Evolutionary conservation across 2,329 filamentous ascomycete species (phyloP).

Genomic region (Eurotiales sp.): DNA sequence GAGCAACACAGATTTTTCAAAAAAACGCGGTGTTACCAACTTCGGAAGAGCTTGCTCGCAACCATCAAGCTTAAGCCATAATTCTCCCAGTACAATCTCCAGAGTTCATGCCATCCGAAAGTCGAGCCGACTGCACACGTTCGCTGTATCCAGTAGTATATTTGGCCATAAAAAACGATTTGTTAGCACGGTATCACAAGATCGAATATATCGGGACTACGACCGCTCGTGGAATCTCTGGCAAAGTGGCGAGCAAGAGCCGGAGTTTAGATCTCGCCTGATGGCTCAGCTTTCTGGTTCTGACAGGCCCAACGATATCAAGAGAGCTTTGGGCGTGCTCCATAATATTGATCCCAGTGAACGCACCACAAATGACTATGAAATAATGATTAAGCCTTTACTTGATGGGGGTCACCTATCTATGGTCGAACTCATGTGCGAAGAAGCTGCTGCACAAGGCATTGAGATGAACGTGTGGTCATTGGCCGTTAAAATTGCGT

Average conservation of each 20-base stretch:
- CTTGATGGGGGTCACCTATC: constrained; percentile 36
- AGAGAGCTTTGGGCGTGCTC: constrained; percentile 47
- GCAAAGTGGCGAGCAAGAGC: constrained; percentile 26
- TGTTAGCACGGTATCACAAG: background rate
- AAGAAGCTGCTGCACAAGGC: constrained; percentile 31
- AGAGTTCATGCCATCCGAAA: background rate
- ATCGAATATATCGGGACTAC: constrained; percentile 19
- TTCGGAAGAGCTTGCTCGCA: constrained; percentile 19
- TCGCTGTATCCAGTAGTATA: background rate
- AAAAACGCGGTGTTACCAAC: constrained; percentile 21
- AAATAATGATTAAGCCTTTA: constrained; percentile 42
- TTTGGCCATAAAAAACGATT: background rate
- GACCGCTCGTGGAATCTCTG: constrained; percentile 45
- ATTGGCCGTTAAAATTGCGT: constrained; percentile 27
- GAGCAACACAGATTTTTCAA: constrained; percentile 24
- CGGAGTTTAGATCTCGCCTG: constrained; percentile 24
- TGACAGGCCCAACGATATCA: constrained; percentile 33
- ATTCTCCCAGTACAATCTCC: background rate
- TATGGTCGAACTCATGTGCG: constrained; percentile 39
- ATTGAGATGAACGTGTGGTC: constrained; percentile 27
- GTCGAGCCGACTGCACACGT: constrained; percentile 3
- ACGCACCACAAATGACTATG: constrained; percentile 44
- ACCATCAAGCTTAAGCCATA: background rate
- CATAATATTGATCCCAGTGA: constrained; percentile 32
- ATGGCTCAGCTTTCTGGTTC: constrained; percentile 42